Evolutionary conservation across 1,284 basidiomycete genomes (phyloP).

Genomic region (Apiotrichum sp.): DNA sequence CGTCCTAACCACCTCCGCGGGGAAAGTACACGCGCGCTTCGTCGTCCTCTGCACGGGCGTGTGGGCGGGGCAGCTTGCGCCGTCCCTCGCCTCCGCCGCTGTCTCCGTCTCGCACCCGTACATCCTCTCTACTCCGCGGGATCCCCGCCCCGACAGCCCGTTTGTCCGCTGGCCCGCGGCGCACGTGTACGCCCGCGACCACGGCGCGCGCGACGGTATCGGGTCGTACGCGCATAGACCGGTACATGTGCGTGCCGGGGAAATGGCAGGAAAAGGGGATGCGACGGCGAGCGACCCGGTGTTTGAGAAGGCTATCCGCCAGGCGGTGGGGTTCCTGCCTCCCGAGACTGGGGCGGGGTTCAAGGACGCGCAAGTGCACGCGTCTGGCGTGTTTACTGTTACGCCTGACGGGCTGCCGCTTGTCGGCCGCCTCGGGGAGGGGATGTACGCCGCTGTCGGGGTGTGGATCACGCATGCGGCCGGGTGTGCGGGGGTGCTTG

Average conservation of each 20-base stretch:
- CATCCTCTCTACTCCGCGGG: conserved; percentile 8
- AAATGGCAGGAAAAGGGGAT: not conserved
- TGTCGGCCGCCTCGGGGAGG: conserved; percentile 17
- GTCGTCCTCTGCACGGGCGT: conserved; percentile 26
- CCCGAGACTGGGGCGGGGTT: conserved; percentile 12
- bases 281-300: conserved; percentile 17
- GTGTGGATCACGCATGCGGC: conserved; percentile 31
- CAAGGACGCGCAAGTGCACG: not conserved
- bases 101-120: conserved; percentile 29
- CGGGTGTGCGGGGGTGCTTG: conserved; percentile 19
- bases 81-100: conserved; percentile 1
- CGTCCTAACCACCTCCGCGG: not conserved
- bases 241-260: conserved; percentile 4
- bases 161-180: conserved; percentile 23
- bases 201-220: conserved; percentile 25
- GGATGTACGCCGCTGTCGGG: conserved; percentile 20
- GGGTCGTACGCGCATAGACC: conserved; percentile 26
- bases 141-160: conserved; percentile 4
- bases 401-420: conserved; percentile 29
- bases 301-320: conserved; percentile 14
- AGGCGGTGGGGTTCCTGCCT: conserved; percentile 14
- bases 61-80: conserved; percentile 28
- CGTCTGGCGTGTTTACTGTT: conserved; percentile 26
- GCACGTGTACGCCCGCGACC: conserved; percentile 29
- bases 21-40: not conserved